Base-by-base conservation (phyloP, 768 basidiomycete genomes). In the Guyanaporus albipodus region DNA sequence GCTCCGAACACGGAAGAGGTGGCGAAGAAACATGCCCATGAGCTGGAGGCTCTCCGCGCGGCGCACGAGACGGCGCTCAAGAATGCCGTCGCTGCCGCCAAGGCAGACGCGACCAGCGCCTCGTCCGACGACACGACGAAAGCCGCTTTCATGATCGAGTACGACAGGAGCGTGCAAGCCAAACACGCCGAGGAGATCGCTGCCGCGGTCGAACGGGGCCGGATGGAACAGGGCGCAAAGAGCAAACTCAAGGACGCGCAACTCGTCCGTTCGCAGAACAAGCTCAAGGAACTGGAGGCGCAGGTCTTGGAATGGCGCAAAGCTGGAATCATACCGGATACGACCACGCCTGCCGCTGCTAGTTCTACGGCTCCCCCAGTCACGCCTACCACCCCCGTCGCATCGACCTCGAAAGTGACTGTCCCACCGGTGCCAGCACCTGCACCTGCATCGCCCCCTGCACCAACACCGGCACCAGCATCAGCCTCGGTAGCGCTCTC, bases 221-320 rank as follows among this genome's bases (percentile, higher is more conserved):
- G 87, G 38, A 70, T 76, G 69, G 87, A 90, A 52, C 71, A 75
- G 41, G 69, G 57, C 2, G 70, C 79, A 19, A 85, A 84, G 67
- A 61, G 67, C 27, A 86, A 83, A 61, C 54, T 90, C 34, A 89
- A 88, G 67, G 87, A 91, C 53, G 68, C 70, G 2, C 85, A 85
- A 53, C 68, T 89, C n/a, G 72, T 80, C 24, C 76, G 71, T 41
- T 70, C 78, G 9, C 79, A 86, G 58, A 69, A 67, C 46, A 76
- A 73, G 46, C 68, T 87, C 40, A 89, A 87, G 67, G 81, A 84
- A 7, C 69, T 87, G 28, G 86, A 89, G 57, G 72, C 73, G 10
- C 78, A 81, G 47, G 76, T 86, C 28, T 62, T 76, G 33, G 77
- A 76, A 48, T 79, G 76, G 76, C 73, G 73, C 53, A 74, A 75